Conservation (phyloP, 495 filamentous ascomycete genomes). For the Thermothielavioides terrestris region DNA sequence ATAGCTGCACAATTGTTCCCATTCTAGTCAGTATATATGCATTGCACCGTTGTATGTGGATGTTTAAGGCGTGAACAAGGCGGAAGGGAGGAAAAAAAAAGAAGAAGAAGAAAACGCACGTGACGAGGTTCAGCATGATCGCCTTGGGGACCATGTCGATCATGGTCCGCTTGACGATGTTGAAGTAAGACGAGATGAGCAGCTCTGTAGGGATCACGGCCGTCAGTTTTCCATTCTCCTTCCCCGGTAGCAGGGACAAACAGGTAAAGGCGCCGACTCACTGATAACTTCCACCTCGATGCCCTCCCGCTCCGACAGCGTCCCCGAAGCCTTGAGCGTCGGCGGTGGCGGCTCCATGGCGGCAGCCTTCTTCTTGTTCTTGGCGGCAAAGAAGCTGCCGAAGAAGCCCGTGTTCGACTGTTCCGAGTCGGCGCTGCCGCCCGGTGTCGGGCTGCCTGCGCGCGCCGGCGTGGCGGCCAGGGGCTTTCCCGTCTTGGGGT, state of each 20-base stretch:
- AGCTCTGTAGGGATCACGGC: constrained; percentile 52
- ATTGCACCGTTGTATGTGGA: no score
- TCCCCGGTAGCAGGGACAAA: neutral
- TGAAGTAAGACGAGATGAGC: constrained; percentile 93
- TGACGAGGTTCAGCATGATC: constrained; percentile 94
- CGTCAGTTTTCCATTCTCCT: neutral
- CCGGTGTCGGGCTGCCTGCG: constrained; percentile 58
- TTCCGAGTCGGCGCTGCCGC: constrained; percentile 44
- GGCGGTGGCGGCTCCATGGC: constrained; percentile 95
- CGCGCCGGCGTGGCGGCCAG: constrained; percentile 61
- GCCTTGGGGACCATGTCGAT: constrained; percentile 99
- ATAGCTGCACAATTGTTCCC: constrained; percentile 45
- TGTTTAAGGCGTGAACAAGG: no score
- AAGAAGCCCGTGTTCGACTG: constrained; percentile 74
- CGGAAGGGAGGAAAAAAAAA: neutral
- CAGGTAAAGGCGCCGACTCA: constrained; percentile 40
- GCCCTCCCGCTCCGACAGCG: constrained; percentile 79
- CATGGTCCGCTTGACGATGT: constrained; percentile 96
- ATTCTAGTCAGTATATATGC: neutral
- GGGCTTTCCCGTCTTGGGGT: constrained; percentile 97
- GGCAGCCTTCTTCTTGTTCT: constrained; percentile 99
- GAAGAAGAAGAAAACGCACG: constrained; percentile 50
- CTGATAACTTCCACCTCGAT: constrained; percentile 98
- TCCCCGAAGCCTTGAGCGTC: constrained; percentile 86
- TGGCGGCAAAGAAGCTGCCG: constrained; percentile 91